phyloP scores from a whole-genome alignment of 352 stramenopile genomes.

The Thalassiosira oceanica region DNA sequence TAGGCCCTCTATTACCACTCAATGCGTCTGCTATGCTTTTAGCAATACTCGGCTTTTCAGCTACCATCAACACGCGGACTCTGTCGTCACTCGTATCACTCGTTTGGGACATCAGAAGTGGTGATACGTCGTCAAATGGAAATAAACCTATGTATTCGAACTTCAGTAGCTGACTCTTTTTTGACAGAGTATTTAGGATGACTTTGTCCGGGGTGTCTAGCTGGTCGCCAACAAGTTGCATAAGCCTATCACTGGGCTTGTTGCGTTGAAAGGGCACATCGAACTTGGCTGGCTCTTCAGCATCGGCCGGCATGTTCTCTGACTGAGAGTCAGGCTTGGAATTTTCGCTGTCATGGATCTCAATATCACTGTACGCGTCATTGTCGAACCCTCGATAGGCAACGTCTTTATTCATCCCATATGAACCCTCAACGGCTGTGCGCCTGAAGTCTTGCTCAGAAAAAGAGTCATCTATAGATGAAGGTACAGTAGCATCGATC shows the following conservation, averaged over 20 bases:
- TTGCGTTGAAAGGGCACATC: neutral
- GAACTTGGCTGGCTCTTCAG: neutral
- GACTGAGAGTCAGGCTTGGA: neutral
- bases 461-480: constrained; percentile 27
- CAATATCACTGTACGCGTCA: constrained; percentile 24
- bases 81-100: constrained; percentile 6
- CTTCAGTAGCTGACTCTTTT: constrained; percentile 14
- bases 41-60: constrained; percentile 82
- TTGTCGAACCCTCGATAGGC: constrained; percentile 36
- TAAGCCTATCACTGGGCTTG: constrained; percentile 17
- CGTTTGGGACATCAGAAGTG: constrained; percentile 14
- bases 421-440: constrained; percentile 26
- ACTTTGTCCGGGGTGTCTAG: constrained; percentile 6
- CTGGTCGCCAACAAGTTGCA: constrained; percentile 8
- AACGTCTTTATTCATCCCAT: constrained; percentile 28
- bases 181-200: constrained; percentile 15
- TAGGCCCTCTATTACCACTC: constrained; percentile 8
- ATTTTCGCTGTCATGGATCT: neutral
- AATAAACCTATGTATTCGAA: constrained; percentile 38
- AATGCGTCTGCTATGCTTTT: constrained; percentile 74
- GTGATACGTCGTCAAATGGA: constrained; percentile 14
- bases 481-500: neutral
- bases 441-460: constrained; percentile 34
- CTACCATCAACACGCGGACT: constrained; percentile 77
- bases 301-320: neutral